These are phyloP conservation scores for Staphylotrichum tortipilum DNA, from an alignment of 495 filamentous ascomycete genomes.

Conservation along the genomic window DNA sequence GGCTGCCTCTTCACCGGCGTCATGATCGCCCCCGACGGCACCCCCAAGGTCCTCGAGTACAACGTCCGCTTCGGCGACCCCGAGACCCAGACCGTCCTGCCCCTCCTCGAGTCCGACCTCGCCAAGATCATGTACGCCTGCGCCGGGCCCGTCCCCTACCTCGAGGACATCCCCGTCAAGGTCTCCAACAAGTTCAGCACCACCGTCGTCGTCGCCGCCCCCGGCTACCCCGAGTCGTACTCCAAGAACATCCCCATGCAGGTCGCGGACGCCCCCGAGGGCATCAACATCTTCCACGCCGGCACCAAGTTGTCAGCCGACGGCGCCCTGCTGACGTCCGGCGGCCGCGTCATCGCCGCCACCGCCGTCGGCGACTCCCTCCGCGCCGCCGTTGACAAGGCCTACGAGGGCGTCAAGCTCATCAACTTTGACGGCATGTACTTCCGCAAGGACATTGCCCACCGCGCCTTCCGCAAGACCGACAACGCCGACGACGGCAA, in stretches of 20 bases:
- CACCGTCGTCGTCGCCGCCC: conserved; percentile 89
- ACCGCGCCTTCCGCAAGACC: conserved; percentile 47
- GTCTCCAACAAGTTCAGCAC: conserved; percentile 62
- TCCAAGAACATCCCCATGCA: conserved; percentile 72
- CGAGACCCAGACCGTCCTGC: conserved; percentile 87
- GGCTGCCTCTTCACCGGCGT: conserved; percentile 91
- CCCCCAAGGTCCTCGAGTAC: conserved; percentile 84
- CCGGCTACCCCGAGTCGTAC: conserved; percentile 90
- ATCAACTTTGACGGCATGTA: conserved; percentile 88
- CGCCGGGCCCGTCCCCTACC: conserved; percentile 59
- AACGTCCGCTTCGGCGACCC: conserved; percentile 96
- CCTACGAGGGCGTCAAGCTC: conserved; percentile 67
- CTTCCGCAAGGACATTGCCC: conserved; percentile 86
- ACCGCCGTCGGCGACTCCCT: conserved; percentile 68
- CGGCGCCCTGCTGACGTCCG: conserved; percentile 63
- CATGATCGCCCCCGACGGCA: conserved; percentile 81
- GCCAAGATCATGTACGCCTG: conserved; percentile 88
- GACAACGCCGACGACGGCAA: conserved; percentile 35
- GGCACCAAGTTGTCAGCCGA: conserved; percentile 61
- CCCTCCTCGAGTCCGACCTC: conserved; percentile 79
- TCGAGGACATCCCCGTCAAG: conserved; percentile 61
- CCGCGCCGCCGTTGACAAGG: conserved; percentile 71
- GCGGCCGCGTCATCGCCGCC: conserved; percentile 85
- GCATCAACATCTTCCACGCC: conserved; percentile 81
- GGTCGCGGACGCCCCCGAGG: conserved; percentile 30